Evolutionary conservation across 768 basidiomycete species (phyloP).

Genomic region (Tephrocybe sp.): DNA sequence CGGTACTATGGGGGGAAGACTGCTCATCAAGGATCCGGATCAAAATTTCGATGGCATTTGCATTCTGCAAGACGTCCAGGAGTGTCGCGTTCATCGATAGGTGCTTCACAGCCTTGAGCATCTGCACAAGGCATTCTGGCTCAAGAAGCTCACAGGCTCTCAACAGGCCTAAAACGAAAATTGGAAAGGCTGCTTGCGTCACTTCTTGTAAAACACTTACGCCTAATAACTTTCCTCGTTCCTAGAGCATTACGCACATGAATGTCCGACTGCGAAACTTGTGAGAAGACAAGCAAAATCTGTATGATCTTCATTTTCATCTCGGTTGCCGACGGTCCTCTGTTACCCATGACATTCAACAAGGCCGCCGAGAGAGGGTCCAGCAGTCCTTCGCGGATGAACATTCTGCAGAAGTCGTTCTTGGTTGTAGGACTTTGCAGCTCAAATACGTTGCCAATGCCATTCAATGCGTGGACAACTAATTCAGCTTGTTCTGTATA

Average conservation of each 20-base stretch:
- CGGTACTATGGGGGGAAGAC: conserved; percentile 75
- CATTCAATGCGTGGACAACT: conserved; percentile 90
- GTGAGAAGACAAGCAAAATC: conserved; percentile 88
- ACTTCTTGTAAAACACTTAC: conserved; percentile 47
- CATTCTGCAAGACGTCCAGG: conserved; percentile 93
- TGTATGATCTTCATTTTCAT: conserved; percentile 90
- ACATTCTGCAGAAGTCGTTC: conserved; percentile 98
- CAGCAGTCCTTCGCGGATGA: conserved; percentile 91
- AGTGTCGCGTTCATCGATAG: conserved; percentile 90
- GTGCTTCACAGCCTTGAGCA: conserved; percentile 95
- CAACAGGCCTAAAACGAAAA: conserved; percentile 62
- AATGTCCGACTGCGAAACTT: conserved; percentile 93
- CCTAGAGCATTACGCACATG: conserved; percentile 93
- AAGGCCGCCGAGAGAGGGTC: conserved; percentile 92
- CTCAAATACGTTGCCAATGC: conserved; percentile 94
- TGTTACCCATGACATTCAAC: conserved; percentile 81
- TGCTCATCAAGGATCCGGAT: conserved; percentile 83
- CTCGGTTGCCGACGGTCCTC: conserved; percentile 61
- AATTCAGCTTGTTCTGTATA: conserved; percentile 90
- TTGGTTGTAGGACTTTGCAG: conserved; percentile 95
- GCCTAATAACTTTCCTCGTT: conserved; percentile 82
- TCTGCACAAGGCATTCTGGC: conserved; percentile 82
- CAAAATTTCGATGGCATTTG: conserved; percentile 92
- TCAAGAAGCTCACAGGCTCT: conserved; percentile 86
- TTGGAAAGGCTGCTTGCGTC: neutral